phyloP scores from a whole-genome alignment of 495 filamentous ascomycete species.

The Xylaria cubensis region DNA sequence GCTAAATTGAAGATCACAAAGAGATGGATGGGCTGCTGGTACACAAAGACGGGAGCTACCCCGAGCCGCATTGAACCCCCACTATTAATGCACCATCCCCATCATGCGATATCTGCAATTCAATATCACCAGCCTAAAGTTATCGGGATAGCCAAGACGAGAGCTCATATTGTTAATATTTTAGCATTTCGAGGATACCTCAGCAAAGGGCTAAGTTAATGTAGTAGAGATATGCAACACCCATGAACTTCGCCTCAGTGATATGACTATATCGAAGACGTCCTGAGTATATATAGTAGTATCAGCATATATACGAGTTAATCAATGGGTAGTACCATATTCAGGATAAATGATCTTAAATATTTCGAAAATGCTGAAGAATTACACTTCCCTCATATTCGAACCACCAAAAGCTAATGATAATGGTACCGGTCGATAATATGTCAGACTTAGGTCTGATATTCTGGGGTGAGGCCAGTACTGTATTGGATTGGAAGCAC shows the following conservation, averaged over 20 bases:
- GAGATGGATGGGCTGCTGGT: background rate
- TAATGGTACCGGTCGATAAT: too few species aligned
- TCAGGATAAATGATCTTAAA: background rate
- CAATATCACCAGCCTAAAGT: too few species aligned
- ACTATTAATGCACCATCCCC: background rate
- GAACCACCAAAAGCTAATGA: background rate
- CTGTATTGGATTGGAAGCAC: background rate
- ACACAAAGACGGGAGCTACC: background rate
- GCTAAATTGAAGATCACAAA: conserved; percentile 1
- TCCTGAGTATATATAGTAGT: background rate
- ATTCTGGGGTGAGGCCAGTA: too few species aligned
- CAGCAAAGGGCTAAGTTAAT: background rate
- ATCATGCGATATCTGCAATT: background rate
- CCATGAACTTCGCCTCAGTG: background rate
- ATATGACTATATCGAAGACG: background rate
- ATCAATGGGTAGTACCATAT: background rate
- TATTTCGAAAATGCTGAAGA: background rate
- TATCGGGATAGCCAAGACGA: background rate
- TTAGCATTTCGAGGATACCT: background rate
- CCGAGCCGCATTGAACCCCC: background rate
- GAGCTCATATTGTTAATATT: background rate
- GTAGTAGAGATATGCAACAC: background rate
- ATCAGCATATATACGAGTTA: background rate
- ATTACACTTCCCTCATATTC: background rate
- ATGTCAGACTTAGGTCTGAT: too few species aligned